Evolutionary conservation across 164 flowering plant genomes (phyloP).

Genomic region (Nymphaea thermarum): DNA sequence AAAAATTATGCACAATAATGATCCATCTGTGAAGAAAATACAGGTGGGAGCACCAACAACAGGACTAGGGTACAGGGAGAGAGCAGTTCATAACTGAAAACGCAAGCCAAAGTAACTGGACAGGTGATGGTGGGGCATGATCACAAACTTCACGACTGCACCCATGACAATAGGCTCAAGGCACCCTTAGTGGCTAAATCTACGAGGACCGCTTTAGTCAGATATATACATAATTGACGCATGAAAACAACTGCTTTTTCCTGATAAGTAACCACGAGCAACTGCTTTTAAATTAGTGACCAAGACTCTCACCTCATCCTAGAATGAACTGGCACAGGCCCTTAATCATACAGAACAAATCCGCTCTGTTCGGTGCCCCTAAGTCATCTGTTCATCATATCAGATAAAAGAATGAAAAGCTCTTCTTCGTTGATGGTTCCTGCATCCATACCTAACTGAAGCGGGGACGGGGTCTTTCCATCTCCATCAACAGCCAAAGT

Average conservation of each 20-base stretch:
- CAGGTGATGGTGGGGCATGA: background rate
- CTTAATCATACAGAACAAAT: background rate
- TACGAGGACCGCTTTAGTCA: background rate
- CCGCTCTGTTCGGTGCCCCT: background rate
- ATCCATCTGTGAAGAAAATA: background rate
- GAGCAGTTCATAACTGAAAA: background rate
- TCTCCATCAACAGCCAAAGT: constrained; percentile 34
- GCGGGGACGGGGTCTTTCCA: constrained; percentile 52
- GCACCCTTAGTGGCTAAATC: background rate
- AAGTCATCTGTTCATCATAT: constrained; percentile 27
- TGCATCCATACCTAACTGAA: constrained; percentile 35
- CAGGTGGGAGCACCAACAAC: background rate
- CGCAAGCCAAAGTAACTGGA: background rate
- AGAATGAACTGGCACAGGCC: background rate
- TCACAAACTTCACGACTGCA: background rate
- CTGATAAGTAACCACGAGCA: background rate
- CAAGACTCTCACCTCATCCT: background rate
- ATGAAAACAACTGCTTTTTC: background rate
- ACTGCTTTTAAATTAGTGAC: background rate
- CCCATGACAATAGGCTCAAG: background rate
- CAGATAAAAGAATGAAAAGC: constrained; percentile 43
- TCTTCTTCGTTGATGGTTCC: constrained; percentile 45
- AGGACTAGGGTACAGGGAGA: background rate
- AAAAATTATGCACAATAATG: background rate
- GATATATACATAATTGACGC: background rate